Conservation (phyloP, 2,329 filamentous ascomycete species). For the Botryotinia calthae region DNA sequence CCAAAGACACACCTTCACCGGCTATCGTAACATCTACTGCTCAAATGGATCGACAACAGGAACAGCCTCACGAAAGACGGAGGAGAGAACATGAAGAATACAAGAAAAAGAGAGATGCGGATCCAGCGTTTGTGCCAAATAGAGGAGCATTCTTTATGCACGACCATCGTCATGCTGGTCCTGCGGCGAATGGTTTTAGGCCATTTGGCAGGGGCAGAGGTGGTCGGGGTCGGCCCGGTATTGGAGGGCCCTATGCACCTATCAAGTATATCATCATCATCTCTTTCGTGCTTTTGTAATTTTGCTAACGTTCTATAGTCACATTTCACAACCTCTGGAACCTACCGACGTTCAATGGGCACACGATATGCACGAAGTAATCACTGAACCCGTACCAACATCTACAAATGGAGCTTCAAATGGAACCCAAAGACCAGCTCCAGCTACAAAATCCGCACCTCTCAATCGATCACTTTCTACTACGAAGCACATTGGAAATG, state of each 20-base stretch:
- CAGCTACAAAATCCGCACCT: constrained; percentile 55
- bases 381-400: constrained; percentile 46
- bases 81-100: constrained; percentile 89
- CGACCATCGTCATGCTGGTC: constrained; percentile 79
- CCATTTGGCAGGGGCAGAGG: constrained; percentile 62
- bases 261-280: constrained; percentile 56
- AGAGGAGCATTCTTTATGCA: constrained; percentile 96
- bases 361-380: constrained; percentile 86
- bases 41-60: constrained; percentile 46
- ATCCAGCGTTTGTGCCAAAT: constrained; percentile 92
- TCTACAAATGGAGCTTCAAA: constrained; percentile 43
- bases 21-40: constrained; percentile 41
- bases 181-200: constrained; percentile 73
- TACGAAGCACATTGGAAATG: constrained; percentile 79
- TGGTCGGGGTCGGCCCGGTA: constrained; percentile 57
- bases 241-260: constrained; percentile 57
- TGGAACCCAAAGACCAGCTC: constrained; percentile 31
- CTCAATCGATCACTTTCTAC: constrained; percentile 79
- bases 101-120: constrained; percentile 79
- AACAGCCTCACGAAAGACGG: constrained; percentile 65
- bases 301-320: constrained; percentile 38
- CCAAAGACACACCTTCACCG: constrained; percentile 33
- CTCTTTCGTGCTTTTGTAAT: constrained; percentile 21
- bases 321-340: constrained; percentile 50
- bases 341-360: constrained; percentile 77